Percentiles rank a stretch among this genome's conserved stretches.
These are phyloP conservation scores for Allium sativum DNA, from an alignment of 106 monocot species.

Conservation along the genomic window DNA sequence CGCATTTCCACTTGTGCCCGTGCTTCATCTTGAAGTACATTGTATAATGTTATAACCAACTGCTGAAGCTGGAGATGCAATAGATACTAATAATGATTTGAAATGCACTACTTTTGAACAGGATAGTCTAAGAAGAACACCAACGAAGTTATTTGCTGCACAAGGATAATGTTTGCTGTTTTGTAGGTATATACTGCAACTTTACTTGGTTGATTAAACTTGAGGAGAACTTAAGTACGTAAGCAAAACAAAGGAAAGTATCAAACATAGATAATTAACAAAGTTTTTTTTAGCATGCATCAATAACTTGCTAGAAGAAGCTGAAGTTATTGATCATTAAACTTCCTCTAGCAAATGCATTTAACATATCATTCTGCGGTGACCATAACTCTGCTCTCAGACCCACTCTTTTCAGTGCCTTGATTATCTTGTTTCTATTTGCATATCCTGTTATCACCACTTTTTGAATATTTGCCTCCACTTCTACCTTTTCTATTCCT, in stretches of 20 bases:
- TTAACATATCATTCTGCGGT: slow-evolving; percentile 75
- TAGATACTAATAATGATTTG: no score
- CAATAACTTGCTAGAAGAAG: slow-evolving; percentile 39
- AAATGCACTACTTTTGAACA: no score
- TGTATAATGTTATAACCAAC: no score
- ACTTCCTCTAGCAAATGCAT: slow-evolving; percentile 68
- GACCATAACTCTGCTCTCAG: slow-evolving; percentile 85
- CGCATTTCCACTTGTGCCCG: no score
- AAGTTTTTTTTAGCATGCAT: neutral
- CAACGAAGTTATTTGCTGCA: no score
- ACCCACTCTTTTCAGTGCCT: slow-evolving; percentile 66
- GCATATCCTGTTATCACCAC: slow-evolving; percentile 72
- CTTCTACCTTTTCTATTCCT: slow-evolving; percentile 94
- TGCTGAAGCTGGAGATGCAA: no score
- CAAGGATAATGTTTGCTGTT: no score
- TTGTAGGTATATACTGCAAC: neutral
- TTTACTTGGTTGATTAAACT: neutral
- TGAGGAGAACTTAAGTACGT: neutral
- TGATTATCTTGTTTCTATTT: slow-evolving; percentile 75
- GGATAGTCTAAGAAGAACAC: no score
- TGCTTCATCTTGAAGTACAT: no score
- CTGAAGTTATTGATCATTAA: slow-evolving; percentile 64
- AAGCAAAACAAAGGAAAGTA: neutral
- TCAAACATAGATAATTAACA: slow-evolving; percentile 13
- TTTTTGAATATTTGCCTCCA: slow-evolving; percentile 77